Evolutionary conservation across 1,284 basidiomycete species (phyloP).

Genomic region (Laetiporus sulphureus): DNA sequence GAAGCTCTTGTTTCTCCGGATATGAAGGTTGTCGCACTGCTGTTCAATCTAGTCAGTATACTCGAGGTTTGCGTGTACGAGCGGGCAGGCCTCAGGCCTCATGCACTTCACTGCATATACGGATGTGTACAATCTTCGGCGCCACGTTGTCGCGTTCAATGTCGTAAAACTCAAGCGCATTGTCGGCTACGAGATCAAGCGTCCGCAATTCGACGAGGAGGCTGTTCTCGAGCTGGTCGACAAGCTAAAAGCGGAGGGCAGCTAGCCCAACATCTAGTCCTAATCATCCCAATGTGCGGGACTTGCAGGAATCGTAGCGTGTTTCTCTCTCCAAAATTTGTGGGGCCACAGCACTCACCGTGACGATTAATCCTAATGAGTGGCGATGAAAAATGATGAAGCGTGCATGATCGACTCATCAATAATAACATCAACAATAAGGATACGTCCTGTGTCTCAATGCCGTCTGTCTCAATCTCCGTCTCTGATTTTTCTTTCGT

Average conservation of each 20-base stretch:
- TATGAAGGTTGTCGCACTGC: constrained; percentile 56
- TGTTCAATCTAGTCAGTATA: constrained; percentile 72
- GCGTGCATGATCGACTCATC: too few species aligned
- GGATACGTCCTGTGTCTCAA: too few species aligned
- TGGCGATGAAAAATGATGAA: too few species aligned
- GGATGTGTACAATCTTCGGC: constrained; percentile 66
- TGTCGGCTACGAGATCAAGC: constrained; percentile 62
- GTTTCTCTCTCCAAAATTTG: not conserved
- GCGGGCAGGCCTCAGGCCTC: constrained; percentile 3
- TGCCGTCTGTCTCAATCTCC: too few species aligned
- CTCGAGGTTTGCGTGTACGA: not conserved
- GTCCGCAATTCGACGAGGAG: constrained; percentile 59
- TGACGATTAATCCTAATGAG: too few species aligned
- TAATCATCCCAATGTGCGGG: constrained; percentile 6
- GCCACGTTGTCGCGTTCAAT: constrained; percentile 58
- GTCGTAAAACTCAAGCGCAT: constrained; percentile 70
- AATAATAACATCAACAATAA: too few species aligned
- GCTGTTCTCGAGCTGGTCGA: constrained; percentile 68
- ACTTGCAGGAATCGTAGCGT: not conserved
- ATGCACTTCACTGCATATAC: constrained; percentile 80
- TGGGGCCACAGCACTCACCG: too few species aligned
- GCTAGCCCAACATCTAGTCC: constrained; percentile 51
- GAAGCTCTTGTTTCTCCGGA: constrained; percentile 53
- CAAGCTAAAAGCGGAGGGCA: constrained; percentile 71
- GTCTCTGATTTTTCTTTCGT: too few species aligned